Evolutionary conservation across 2,329 filamentous ascomycete genomes (phyloP).

Genomic region (Pezicula carpinea): DNA sequence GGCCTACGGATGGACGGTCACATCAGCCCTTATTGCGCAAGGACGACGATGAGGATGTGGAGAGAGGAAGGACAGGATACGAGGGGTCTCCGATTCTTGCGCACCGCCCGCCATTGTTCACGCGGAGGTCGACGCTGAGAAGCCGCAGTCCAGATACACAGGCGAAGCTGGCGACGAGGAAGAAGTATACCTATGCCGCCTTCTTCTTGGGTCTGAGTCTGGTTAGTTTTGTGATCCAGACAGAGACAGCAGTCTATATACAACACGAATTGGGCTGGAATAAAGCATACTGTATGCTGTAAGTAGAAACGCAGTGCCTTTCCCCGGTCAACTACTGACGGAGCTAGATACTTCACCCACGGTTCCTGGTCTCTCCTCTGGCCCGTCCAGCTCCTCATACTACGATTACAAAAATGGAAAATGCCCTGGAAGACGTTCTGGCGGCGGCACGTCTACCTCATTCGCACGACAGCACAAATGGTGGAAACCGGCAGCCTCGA

Average conservation of each 20-base stretch:
- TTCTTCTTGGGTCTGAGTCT: conserved; percentile 81
- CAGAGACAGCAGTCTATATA: conserved; percentile 91
- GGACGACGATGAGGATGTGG: conserved; percentile 18
- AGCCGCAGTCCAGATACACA: conserved; percentile 69
- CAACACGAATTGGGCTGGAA: conserved; percentile 90
- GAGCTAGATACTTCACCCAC: conserved; percentile 73
- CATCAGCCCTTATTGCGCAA: conserved; percentile 31
- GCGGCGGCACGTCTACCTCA: conserved; percentile 61
- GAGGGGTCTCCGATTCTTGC: conserved; percentile 17
- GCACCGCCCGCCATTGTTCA: conserved; percentile 32
- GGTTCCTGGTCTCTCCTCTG: conserved; percentile 89
- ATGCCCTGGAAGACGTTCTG: conserved; percentile 83
- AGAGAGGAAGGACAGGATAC: conserved; percentile 27
- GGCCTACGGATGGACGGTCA: conserved; percentile 33
- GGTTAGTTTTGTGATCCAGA: conserved; percentile 87
- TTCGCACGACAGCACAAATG: conserved; percentile 73
- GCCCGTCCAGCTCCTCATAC: conserved; percentile 75
- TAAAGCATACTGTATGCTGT: conserved; percentile 99
- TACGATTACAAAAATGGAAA: conserved; percentile 74
- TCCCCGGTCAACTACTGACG: conserved; percentile 4
- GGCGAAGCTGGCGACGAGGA: conserved; percentile 62
- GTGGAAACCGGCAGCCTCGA: conserved; percentile 75
- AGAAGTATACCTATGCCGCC: conserved; percentile 81
- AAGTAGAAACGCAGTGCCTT: conserved; percentile 26
- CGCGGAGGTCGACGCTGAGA: conserved; percentile 64